phyloP scores from a whole-genome alignment of 106 monocot genomes.

The Dactylorhiza incarnata region DNA sequence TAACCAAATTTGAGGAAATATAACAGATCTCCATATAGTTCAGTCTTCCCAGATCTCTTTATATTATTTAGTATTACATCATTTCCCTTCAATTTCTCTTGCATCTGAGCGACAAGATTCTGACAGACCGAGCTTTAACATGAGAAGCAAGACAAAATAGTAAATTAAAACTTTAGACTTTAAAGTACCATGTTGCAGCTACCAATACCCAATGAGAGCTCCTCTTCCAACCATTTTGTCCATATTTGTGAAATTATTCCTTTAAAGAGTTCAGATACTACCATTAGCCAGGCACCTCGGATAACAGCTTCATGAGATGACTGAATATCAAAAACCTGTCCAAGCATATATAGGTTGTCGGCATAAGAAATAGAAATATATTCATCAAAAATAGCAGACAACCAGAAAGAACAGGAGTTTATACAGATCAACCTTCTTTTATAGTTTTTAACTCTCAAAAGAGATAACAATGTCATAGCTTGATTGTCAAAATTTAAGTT shows the following conservation, averaged over 20 bases:
- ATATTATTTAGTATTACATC: constrained; percentile 45
- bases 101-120: constrained; percentile 30
- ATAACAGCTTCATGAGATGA: constrained; percentile 22
- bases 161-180: constrained; percentile 4
- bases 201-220: constrained; percentile 33
- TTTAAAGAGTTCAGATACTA: constrained; percentile 38
- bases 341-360: constrained; percentile 3
- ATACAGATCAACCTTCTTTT: too few relatives aligned
- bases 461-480: too few relatives aligned
- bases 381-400: background rate
- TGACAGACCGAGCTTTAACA: constrained; percentile 23
- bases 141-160: background rate
- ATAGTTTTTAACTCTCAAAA: too few relatives aligned
- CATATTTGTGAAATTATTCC: constrained; percentile 37
- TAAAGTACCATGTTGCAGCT: constrained; percentile 32
- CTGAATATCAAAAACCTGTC: constrained; percentile 49
- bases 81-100: constrained; percentile 51
- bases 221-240: constrained; percentile 60
- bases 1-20: constrained; percentile 80
- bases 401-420: too few relatives aligned
- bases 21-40: constrained; percentile 76
- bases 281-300: constrained; percentile 35
- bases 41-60: constrained; percentile 51
- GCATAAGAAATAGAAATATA: constrained; percentile 5
- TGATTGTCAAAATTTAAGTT: too few relatives aligned